Conservation (phyloP, 2,329 filamentous ascomycete genomes). For the Penicillium sclerotigenum region DNA sequence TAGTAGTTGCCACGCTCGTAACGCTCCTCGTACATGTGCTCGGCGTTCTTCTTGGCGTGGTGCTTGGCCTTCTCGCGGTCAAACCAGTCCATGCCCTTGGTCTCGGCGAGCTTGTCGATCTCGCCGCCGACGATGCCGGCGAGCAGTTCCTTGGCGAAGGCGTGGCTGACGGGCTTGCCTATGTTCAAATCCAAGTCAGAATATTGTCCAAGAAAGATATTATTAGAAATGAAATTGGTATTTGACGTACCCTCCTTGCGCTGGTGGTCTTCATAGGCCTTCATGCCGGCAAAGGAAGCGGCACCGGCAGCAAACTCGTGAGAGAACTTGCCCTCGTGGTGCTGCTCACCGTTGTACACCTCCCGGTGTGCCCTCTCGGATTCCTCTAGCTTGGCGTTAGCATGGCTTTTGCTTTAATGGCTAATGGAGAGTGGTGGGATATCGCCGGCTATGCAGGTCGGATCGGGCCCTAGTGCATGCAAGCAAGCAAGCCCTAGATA, state of each 20-base stretch:
- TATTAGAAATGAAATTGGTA: background rate
- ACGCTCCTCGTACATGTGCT: conserved; percentile 61
- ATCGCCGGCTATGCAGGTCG: conserved; percentile 2
- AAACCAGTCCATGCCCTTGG: conserved; percentile 61
- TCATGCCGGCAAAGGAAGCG: conserved; percentile 76
- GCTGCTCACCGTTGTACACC: conserved; percentile 48
- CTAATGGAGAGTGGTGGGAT: background rate
- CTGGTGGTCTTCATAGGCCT: conserved; percentile 73
- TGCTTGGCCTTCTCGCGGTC: conserved; percentile 60
- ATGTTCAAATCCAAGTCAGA: background rate
- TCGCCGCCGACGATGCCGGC: conserved; percentile 70
- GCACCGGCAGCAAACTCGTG: conserved; percentile 75
- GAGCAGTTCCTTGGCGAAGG: conserved; percentile 73
- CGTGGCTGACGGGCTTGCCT: conserved; percentile 70
- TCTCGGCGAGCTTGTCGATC: conserved; percentile 72
- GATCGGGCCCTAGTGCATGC: conserved; percentile 2
- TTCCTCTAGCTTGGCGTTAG: conserved; percentile 41
- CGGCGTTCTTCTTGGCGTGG: conserved; percentile 57
- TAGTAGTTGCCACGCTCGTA: conserved; percentile 49
- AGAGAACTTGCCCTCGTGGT: conserved; percentile 62
- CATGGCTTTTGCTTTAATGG: background rate
- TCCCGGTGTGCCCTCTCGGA: conserved; percentile 54
- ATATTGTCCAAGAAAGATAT: background rate
- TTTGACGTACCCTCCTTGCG: conserved; percentile 59
- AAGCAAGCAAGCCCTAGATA: background rate